Evolutionary conservation across 2,329 filamentous ascomycete genomes (phyloP).

Genomic region (Penicillium sp.): DNA sequence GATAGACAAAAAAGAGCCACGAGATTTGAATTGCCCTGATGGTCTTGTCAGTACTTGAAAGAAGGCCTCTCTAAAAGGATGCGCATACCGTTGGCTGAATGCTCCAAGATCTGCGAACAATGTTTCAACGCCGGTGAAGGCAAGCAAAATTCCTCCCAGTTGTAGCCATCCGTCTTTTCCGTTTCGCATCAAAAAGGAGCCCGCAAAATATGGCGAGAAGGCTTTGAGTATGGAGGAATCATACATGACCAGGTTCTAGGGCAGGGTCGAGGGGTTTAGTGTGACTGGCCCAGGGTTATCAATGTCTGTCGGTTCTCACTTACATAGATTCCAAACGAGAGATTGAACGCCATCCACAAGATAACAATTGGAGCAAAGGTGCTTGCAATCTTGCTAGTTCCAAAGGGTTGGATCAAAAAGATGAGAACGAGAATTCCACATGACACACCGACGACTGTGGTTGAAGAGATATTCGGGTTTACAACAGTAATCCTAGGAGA

Average conservation of each 20-base stretch:
- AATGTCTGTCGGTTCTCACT: slow-evolving; percentile 7
- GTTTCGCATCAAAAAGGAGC: slow-evolving; percentile 53
- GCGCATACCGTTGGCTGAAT: slow-evolving; percentile 58
- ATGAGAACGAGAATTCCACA: slow-evolving; percentile 57
- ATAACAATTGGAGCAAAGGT: slow-evolving; percentile 59
- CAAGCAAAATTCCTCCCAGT: slow-evolving; percentile 66
- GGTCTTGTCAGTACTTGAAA: neutral
- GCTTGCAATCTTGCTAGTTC: slow-evolving; percentile 51
- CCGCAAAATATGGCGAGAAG: slow-evolving; percentile 54
- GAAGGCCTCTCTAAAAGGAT: neutral
- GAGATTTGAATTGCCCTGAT: slow-evolving; percentile 67
- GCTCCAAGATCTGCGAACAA: slow-evolving; percentile 78
- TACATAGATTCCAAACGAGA: slow-evolving; percentile 56
- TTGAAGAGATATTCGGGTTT: slow-evolving; percentile 47
- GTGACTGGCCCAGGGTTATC: too few relatives aligned
- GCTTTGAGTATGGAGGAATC: slow-evolving; percentile 55
- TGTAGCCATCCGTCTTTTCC: slow-evolving; percentile 54
- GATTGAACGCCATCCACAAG: slow-evolving; percentile 57
- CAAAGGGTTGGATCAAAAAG: slow-evolving; percentile 59
- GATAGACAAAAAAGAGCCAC: slow-evolving; percentile 70
- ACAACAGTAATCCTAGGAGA: slow-evolving; percentile 43
- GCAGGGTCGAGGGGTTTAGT: neutral
- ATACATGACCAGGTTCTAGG: slow-evolving; percentile 47
- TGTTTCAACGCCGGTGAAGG: slow-evolving; percentile 78
- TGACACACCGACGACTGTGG: slow-evolving; percentile 53